A percentile compares a stretch with the other conserved stretches of the same genome.
phyloP scores from a whole-genome alignment of 2,329 filamentous ascomycete genomes.

The Geosmithia putterillii region DNA sequence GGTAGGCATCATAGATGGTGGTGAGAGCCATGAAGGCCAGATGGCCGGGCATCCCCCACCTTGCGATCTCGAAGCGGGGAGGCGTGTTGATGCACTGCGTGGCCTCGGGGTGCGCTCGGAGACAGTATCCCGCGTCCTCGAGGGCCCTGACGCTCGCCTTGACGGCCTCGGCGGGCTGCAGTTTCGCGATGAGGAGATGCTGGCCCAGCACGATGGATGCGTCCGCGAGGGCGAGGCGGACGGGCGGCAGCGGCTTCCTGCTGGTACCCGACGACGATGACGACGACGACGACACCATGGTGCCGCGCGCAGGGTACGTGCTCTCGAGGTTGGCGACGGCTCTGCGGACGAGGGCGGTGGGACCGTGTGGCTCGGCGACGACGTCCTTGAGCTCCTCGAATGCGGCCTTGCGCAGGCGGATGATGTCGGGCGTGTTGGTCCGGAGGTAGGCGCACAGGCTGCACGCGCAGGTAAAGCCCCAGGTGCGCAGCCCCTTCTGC shows the following conservation, averaged over 20 bases:
- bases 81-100: too few species aligned
- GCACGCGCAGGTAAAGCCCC: slow-evolving; percentile 30
- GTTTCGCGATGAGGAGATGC: neutral
- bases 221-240: neutral
- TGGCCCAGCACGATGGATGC: neutral
- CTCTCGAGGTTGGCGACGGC: neutral
- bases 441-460: slow-evolving; percentile 19
- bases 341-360: neutral
- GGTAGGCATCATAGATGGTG: neutral
- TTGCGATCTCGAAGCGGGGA: neutral
- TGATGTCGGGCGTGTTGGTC: neutral
- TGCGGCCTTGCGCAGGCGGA: neutral
- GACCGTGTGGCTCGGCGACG: neutral
- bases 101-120: neutral
- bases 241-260: too few species aligned
- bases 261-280: too few species aligned
- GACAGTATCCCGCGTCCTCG: neutral
- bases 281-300: too few species aligned
- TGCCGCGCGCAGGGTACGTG: neutral
- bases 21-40: neutral
- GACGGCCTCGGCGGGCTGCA: neutral
- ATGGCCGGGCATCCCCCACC: neutral
- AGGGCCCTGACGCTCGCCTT: neutral
- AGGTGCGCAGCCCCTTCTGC: slow-evolving; percentile 16
- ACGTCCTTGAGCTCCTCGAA: neutral